Evolutionary conservation across 2,329 filamentous ascomycete species (phyloP), one percentile per base, ranked within the genome.

Genomic region (Hyphodiscus sp.): DNA sequence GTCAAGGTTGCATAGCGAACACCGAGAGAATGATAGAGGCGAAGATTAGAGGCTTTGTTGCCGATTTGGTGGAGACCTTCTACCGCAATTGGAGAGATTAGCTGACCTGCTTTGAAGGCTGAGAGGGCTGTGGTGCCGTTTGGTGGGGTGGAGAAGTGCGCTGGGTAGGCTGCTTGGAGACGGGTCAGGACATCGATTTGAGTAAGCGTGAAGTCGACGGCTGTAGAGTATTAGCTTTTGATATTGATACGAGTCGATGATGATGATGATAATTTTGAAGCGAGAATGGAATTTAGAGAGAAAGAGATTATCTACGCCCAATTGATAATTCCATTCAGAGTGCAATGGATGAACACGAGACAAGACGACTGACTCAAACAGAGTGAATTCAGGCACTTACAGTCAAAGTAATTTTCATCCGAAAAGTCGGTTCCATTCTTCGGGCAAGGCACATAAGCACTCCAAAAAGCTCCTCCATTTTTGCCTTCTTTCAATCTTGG

Each of bases 381-480:
- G 11, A 19, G 20, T 45, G 8, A 10, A 51, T 26, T n/a, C 30
- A 5, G 46, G 23, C 33, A 61, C 78, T 67, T 71, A 87, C 85
- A 85, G 8, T 77, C 69, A 6, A 79, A 80, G 65, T 91, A 91
- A 64, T 83, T 87, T 50, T 77, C 79, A 63, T 91, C 80, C 0
- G 86, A 87, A 65, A 89, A 91, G 69, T 95, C 83, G 4, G 78
- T 78, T 46, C 81, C 82, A 63, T 92, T 82, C 11, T 70, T 69
- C 0, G 91, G 91, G 65, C 91, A 96, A 0, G 81, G 81, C 42
- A 87, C 82, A 64, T 79, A 97, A 10, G 94, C 89, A 67, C 86
- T 91, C 92, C 91, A 96, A 68, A 96, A 96, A n/a, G 88, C 85
- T 52, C 91, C 92, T 41, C 91, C 91, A 58, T 86, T 82, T 61